phyloP scores from a whole-genome alignment of 495 filamentous ascomycete genomes.

The Tricharina praecox region DNA sequence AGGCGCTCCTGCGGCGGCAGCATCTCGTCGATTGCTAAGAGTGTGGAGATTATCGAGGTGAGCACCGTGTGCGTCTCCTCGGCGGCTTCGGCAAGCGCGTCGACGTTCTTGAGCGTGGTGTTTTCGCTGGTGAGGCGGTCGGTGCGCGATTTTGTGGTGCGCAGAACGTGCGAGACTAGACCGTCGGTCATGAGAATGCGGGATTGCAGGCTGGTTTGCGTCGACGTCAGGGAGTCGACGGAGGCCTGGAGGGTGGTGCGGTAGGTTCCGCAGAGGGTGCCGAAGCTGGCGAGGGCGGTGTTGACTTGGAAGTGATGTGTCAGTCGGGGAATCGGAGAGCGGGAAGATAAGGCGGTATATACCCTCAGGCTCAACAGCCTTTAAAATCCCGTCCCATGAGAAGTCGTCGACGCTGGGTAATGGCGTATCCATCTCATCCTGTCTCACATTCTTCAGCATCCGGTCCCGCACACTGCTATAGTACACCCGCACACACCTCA shows the following conservation, averaged over 20 bases:
- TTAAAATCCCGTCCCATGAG: slow-evolving; percentile 25
- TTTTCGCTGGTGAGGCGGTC: slow-evolving; percentile 17
- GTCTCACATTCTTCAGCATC: slow-evolving; percentile 6
- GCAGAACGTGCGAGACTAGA: slow-evolving; percentile 19
- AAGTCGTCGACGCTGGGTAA: slow-evolving; percentile 25
- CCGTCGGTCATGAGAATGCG: slow-evolving; percentile 19
- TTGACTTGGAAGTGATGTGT: slow-evolving; percentile 14
- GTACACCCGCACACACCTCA: slow-evolving; percentile 2
- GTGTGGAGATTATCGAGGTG: slow-evolving; percentile 25
- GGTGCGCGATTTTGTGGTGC: slow-evolving; percentile 20
- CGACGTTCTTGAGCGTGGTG: slow-evolving; percentile 19
- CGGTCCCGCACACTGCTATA: not conserved
- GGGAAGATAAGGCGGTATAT: no score
- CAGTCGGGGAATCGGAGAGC: not conserved
- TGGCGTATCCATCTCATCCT: slow-evolving; percentile 19
- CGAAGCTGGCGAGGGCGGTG: slow-evolving; percentile 14
- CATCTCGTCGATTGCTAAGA: slow-evolving; percentile 27
- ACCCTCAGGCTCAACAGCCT: slow-evolving; percentile 25
- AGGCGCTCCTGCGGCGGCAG: slow-evolving; percentile 23
- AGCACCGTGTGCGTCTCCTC: slow-evolving; percentile 24
- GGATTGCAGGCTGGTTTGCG: slow-evolving; percentile 19
- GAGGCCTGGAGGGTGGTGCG: slow-evolving; percentile 17
- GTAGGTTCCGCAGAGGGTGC: slow-evolving; percentile 16
- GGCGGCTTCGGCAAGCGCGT: slow-evolving; percentile 20
- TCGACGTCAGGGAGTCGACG: slow-evolving; percentile 15